phyloP scores from a whole-genome alignment of 306 rosid genomes.

The Trifolium repens region DNA sequence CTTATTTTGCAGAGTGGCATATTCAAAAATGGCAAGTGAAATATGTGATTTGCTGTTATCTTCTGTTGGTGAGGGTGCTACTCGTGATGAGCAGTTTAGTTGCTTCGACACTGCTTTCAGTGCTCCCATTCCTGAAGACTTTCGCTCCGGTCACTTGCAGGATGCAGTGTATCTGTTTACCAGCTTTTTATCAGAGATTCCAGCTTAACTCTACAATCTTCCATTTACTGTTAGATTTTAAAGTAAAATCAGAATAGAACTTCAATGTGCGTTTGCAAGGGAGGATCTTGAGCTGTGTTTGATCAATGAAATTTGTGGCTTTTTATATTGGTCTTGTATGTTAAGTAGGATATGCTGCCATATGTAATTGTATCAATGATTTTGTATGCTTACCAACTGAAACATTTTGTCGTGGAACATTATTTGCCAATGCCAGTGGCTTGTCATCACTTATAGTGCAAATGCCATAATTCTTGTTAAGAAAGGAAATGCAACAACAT shows the following conservation, averaged over 20 bases:
- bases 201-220: conserved; percentile 48
- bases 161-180: conserved; percentile 80
- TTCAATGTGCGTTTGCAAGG: conserved; percentile 16
- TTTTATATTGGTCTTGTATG: conserved; percentile 26
- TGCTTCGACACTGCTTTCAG: conserved; percentile 77
- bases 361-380: conserved; percentile 22
- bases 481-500: background rate
- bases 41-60: conserved; percentile 71
- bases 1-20: conserved; percentile 64
- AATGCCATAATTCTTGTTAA: background rate
- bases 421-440: conserved; percentile 16
- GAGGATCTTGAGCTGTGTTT: conserved; percentile 35
- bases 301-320: conserved; percentile 2
- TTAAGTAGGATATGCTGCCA: conserved; percentile 1
- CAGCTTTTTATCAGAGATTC: conserved; percentile 73
- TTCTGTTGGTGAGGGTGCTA: conserved; percentile 62
- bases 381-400: conserved; percentile 17
- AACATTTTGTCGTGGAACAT: background rate
- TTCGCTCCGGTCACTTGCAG: conserved; percentile 78
- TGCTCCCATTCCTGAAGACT: conserved; percentile 87
- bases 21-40: conserved; percentile 89
- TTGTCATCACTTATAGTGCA: background rate
- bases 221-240: background rate
- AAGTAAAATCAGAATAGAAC: conserved; percentile 21
- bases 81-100: conserved; percentile 71